These are phyloP conservation scores for Collybiopsis confluens DNA, from an alignment of 768 basidiomycete species.

Conservation along the genomic window DNA sequence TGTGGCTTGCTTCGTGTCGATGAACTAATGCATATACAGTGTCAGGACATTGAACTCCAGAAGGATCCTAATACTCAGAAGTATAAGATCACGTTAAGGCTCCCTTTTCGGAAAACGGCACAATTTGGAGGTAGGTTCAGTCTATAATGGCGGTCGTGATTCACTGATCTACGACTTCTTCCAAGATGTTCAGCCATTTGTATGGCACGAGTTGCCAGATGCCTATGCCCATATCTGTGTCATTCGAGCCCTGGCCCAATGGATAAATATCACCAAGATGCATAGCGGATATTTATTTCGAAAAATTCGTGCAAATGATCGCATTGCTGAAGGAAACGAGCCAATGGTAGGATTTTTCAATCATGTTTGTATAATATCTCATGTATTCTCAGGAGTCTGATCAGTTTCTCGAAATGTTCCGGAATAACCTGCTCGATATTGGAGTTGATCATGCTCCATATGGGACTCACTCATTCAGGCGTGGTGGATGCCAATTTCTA, in stretches of 20 bases:
- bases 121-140: slow-evolving; percentile 22
- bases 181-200: too few relatives aligned
- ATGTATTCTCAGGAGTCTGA: slow-evolving; percentile 15
- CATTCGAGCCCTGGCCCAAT: slow-evolving; percentile 27
- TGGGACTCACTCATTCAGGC: slow-evolving; percentile 25
- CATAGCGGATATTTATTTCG: slow-evolving; percentile 28
- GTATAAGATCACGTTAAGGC: too few relatives aligned
- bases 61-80: too few relatives aligned
- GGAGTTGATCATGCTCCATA: slow-evolving; percentile 19
- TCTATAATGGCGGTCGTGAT: too few relatives aligned
- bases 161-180: too few relatives aligned
- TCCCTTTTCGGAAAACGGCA: slow-evolving; percentile 24
- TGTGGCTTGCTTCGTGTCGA: too few relatives aligned
- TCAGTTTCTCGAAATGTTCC: slow-evolving; percentile 20
- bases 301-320: slow-evolving; percentile 23
- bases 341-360: slow-evolving; percentile 20
- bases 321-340: slow-evolving; percentile 14
- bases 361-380: neutral
- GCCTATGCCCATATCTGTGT: slow-evolving; percentile 29
- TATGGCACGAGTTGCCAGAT: slow-evolving; percentile 18
- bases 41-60: too few relatives aligned
- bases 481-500: slow-evolving; percentile 27
- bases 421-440: slow-evolving; percentile 24
- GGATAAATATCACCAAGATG: slow-evolving; percentile 20
- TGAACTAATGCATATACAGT: too few relatives aligned